Evolutionary conservation across 148 eudicot genomes (phyloP).

Genomic region (Polygonum maritimum): DNA sequence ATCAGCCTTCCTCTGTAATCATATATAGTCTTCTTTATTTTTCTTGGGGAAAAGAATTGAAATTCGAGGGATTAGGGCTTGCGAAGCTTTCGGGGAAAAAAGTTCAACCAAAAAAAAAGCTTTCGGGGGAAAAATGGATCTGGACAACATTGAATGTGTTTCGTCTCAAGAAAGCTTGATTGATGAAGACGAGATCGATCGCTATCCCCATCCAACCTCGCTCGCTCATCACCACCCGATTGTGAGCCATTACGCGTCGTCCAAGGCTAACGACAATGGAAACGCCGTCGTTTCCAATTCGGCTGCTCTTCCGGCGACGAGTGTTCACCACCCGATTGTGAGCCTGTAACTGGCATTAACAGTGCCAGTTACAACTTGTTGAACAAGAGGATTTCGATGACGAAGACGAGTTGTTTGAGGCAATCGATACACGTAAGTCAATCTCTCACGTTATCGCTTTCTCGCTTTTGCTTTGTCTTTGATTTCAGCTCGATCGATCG

Average conservation of each 20-base stretch:
- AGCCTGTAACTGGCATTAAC: conserved; percentile 59
- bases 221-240: conserved; percentile 14
- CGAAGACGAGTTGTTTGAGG: too few relatives aligned
- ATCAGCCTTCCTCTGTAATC: too few relatives aligned
- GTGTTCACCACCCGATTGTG: too few relatives aligned
- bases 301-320: conserved; percentile 43
- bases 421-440: too few relatives aligned
- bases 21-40: neutral
- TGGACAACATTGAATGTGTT: conserved; percentile 64
- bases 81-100: neutral
- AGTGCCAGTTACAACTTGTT: too few relatives aligned
- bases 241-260: conserved; percentile 36
- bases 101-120: too few relatives aligned
- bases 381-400: too few relatives aligned
- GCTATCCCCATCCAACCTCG: conserved; percentile 9
- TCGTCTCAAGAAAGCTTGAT: conserved; percentile 45
- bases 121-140: conserved; percentile 45
- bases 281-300: conserved; percentile 20
- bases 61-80: conserved; percentile 1
- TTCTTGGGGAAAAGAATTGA: conserved; percentile 1
- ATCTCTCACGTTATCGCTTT: too few relatives aligned
- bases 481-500: too few relatives aligned
- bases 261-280: conserved; percentile 26
- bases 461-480: too few relatives aligned
- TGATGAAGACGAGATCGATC: conserved; percentile 58